These are phyloP conservation scores for Tripterygium wilfordii DNA, from an alignment of 177 flowering plant species.

Conservation along the genomic window DNA sequence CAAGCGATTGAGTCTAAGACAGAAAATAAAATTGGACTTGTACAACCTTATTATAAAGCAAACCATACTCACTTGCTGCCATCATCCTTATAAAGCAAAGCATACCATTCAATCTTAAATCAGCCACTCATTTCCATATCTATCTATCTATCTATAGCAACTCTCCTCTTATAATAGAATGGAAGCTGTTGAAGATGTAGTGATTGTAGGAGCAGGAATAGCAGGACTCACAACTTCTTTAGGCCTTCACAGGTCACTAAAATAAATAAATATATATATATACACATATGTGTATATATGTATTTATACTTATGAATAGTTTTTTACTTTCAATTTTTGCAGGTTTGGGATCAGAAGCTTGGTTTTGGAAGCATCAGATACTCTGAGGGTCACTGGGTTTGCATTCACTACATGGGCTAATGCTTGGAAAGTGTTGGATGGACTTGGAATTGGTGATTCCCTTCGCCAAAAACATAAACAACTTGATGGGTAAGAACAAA, in stretches of 20 bases:
- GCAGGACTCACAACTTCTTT: slow-evolving; percentile 38
- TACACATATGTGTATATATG: no score
- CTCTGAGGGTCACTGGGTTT: slow-evolving; percentile 37
- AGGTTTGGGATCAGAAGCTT: slow-evolving; percentile 37
- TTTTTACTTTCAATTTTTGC: neutral
- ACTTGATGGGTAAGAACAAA: slow-evolving; percentile 38
- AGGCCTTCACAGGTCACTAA: slow-evolving; percentile 40
- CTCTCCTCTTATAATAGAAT: neutral
- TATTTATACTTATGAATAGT: no score
- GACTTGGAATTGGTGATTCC: slow-evolving; percentile 35
- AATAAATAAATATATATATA: no score
- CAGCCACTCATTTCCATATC: neutral
- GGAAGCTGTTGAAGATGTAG: slow-evolving; percentile 22
- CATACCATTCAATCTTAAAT: neutral
- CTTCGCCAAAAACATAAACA: slow-evolving; percentile 33
- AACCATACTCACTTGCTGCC: no score
- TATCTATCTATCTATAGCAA: neutral
- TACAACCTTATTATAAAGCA: no score
- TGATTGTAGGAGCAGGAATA: slow-evolving; percentile 48
- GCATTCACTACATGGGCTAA: slow-evolving; percentile 41
- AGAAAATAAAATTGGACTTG: no score
- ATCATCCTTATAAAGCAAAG: no score
- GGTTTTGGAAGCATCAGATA: slow-evolving; percentile 47
- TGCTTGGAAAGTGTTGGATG: slow-evolving; percentile 65
- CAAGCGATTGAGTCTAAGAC: no score